Evolutionary conservation across 805 yeast genomes (phyloP).

Genomic region (Myxozyma geophila): DNA sequence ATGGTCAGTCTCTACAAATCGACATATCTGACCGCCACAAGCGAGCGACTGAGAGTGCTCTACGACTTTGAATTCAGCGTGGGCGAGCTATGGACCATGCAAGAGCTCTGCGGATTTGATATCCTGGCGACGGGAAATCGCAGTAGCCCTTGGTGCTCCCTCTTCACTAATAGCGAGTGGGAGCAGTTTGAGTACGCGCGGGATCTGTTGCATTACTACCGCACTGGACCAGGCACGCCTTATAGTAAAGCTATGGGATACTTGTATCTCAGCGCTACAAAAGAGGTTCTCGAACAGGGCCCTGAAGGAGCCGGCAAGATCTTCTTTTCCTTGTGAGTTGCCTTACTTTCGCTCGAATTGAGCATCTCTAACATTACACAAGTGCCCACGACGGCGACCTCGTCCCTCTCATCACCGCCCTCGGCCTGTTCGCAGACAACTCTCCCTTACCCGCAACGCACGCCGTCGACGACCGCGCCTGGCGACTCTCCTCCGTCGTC

Average conservation of each 20-base stretch:
- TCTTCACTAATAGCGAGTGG: constrained; percentile 33
- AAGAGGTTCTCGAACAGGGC: constrained; percentile 52
- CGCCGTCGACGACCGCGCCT: constrained; percentile 19
- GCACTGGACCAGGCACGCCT: constrained; percentile 42
- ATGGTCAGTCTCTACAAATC: constrained; percentile 13
- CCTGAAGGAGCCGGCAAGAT: constrained; percentile 37
- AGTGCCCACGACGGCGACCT: constrained; percentile 66
- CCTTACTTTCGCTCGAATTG: background rate
- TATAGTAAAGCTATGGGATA: constrained; percentile 49
- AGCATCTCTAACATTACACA: constrained; percentile 41
- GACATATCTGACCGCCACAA: constrained; percentile 12
- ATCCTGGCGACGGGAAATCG: constrained; percentile 26
- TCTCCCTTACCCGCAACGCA: constrained; percentile 20
- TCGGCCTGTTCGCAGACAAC: constrained; percentile 48
- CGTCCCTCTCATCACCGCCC: constrained; percentile 53
- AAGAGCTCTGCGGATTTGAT: constrained; percentile 36
- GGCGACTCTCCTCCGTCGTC: constrained; percentile 30
- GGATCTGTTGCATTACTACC: constrained; percentile 33
- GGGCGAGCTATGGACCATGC: constrained; percentile 32
- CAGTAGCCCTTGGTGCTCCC: constrained; percentile 25
- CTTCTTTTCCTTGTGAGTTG: constrained; percentile 36
- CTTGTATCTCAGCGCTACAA: constrained; percentile 55
- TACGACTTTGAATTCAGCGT: constrained; percentile 17
- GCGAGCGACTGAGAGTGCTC: constrained; percentile 14
- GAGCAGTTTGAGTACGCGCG: constrained; percentile 33